phyloP scores from a whole-genome alignment of 306 rosid species.

The Castanea crenata region DNA sequence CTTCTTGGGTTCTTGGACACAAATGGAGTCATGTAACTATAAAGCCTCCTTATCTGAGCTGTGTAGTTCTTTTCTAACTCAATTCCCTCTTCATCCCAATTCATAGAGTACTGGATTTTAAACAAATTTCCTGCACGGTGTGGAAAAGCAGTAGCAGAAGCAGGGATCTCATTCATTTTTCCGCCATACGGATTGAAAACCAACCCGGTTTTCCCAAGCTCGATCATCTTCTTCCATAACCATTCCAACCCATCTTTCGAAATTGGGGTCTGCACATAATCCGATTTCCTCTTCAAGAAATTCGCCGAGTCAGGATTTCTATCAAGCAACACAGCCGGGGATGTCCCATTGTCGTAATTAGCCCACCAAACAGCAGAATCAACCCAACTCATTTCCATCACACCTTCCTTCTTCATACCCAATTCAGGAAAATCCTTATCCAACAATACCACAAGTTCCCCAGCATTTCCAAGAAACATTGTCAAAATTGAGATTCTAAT shows the following conservation, averaged over 20 bases:
- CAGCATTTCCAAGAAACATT: constrained; percentile 49
- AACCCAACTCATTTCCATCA: constrained; percentile 65
- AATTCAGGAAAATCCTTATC: constrained; percentile 48
- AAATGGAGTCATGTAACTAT: constrained; percentile 63
- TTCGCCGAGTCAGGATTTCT: constrained; percentile 33
- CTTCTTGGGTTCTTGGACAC: constrained; percentile 78
- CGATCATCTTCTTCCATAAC: constrained; percentile 50
- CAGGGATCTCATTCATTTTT: constrained; percentile 50
- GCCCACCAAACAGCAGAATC: constrained; percentile 64
- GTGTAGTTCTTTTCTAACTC: constrained; percentile 21
- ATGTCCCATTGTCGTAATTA: constrained; percentile 20
- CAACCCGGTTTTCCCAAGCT: constrained; percentile 49
- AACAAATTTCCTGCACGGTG: constrained; percentile 63
- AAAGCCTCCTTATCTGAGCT: constrained; percentile 42
- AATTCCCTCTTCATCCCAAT: constrained; percentile 40
- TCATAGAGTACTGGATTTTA: constrained; percentile 66
- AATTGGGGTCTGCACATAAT: constrained; percentile 58
- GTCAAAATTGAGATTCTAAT: constrained; percentile 35
- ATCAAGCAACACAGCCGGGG: constrained; percentile 45
- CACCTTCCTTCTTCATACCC: constrained; percentile 45
- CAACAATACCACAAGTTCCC: constrained; percentile 36
- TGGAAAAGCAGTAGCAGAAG: constrained; percentile 60
- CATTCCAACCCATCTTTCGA: constrained; percentile 44
- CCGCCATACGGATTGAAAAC: constrained; percentile 87
- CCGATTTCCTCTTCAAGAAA: constrained; percentile 54